phyloP scores from a whole-genome alignment of 2,329 filamentous ascomycete species.

The Ophidiomyces ophidiicola region DNA sequence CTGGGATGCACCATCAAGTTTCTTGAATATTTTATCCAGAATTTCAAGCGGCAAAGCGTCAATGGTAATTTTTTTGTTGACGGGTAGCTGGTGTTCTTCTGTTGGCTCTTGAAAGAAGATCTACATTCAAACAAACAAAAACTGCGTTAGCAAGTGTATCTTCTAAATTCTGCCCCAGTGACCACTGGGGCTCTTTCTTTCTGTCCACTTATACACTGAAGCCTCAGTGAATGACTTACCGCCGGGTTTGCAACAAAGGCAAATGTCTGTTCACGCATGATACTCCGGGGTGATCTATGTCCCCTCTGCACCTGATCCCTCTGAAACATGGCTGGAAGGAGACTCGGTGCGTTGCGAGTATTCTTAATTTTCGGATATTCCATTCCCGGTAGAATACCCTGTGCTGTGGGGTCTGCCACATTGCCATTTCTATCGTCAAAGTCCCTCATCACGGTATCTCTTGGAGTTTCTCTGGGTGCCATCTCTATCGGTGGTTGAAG shows the following conservation, averaged over 20 bases:
- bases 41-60: conserved; percentile 6
- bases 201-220: not conserved
- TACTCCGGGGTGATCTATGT: not conserved
- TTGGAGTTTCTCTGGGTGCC: not conserved
- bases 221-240: not conserved
- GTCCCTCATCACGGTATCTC: not conserved
- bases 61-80: not conserved
- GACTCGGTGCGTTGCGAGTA: not conserved
- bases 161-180: not conserved
- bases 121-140: not conserved
- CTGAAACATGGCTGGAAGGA: not conserved
- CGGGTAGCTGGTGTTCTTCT: not conserved
- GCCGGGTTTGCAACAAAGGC: conserved; percentile 3
- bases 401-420: not conserved
- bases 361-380: not conserved
- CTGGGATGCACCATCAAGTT: conserved; percentile 9
- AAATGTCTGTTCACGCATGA: not conserved
- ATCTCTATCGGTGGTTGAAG: not conserved
- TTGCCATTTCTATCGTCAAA: not conserved
- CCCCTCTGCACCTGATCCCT: not conserved
- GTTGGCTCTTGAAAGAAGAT: conserved; percentile 3
- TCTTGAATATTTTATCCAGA: conserved; percentile 10
- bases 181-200: not conserved
- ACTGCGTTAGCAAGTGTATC: not conserved
- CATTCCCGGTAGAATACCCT: not conserved